A percentile compares a stretch with the other conserved stretches of the same genome.
phyloP scores from a whole-genome alignment of 2,329 filamentous ascomycete genomes.

The Orbilia blumenaviensis region DNA sequence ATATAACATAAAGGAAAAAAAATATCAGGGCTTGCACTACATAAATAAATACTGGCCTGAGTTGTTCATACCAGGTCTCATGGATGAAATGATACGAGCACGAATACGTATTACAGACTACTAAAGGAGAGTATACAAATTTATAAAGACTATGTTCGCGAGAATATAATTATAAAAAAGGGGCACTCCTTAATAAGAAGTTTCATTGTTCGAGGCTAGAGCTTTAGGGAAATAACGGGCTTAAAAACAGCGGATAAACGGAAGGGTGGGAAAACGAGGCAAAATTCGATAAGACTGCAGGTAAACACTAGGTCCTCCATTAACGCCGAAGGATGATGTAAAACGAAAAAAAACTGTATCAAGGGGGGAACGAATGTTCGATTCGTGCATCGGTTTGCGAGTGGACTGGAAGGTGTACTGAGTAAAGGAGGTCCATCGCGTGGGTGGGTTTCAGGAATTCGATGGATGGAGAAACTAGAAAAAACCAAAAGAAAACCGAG shows the following conservation, averaged over 20 bases:
- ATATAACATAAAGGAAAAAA: no score
- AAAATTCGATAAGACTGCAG: conserved; percentile 17
- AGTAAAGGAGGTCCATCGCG: background rate
- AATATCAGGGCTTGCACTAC: no score
- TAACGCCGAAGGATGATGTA: conserved; percentile 20
- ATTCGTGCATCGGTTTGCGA: background rate
- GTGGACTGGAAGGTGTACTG: background rate
- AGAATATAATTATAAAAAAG: no score
- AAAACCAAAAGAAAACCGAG: conserved; percentile 43
- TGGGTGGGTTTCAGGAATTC: background rate
- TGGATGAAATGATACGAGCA: no score
- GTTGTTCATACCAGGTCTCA: no score
- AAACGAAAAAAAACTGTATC: background rate
- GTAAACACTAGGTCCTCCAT: background rate
- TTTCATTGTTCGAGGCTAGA: background rate
- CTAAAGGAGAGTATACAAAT: no score
- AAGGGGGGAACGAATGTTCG: background rate
- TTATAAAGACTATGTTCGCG: background rate
- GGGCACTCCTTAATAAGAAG: background rate
- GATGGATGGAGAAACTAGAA: conserved; percentile 25
- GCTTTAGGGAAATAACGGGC: background rate
- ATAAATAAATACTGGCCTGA: no score
- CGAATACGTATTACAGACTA: no score
- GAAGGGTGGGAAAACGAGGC: conserved; percentile 10
- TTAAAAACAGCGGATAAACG: background rate